These are phyloP conservation scores for Phalaenopsis hybrid DNA, from an alignment of 116 monocot genomes.

Conservation along the genomic window DNA sequence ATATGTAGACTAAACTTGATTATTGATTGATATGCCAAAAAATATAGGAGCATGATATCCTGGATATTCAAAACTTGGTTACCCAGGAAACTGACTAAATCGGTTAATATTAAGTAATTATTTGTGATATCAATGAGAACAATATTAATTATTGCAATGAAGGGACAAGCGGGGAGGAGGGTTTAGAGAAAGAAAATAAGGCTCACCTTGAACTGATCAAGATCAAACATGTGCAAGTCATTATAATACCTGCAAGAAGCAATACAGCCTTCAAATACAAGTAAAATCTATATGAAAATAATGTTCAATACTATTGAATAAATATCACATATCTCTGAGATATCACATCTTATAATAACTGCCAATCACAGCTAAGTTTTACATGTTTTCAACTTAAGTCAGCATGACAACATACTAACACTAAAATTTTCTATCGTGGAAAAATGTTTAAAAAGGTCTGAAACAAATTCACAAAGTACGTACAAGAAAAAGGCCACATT, in stretches of 20 bases:
- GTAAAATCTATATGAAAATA: background rate
- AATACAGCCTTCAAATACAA: background rate
- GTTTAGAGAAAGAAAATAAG: background rate
- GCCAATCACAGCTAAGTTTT: background rate
- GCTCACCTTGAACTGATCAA: slow-evolving; percentile 88
- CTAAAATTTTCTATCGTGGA: background rate
- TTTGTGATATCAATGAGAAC: background rate
- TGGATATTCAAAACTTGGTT: background rate
- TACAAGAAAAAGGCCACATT: no score
- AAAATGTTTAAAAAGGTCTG: background rate
- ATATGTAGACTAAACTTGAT: background rate
- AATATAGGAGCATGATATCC: background rate
- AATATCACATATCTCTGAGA: background rate
- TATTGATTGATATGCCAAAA: background rate
- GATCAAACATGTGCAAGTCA: slow-evolving; percentile 90
- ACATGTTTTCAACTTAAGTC: background rate
- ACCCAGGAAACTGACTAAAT: background rate
- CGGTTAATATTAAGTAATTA: background rate
- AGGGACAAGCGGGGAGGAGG: background rate
- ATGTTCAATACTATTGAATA: background rate
- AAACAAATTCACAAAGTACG: background rate
- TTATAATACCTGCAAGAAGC: slow-evolving; percentile 71
- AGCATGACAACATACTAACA: background rate
- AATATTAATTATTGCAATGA: background rate
- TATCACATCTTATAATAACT: background rate